Conservation (phyloP, 495 filamentous ascomycete genomes). For the Hypoxylon trugodes region DNA sequence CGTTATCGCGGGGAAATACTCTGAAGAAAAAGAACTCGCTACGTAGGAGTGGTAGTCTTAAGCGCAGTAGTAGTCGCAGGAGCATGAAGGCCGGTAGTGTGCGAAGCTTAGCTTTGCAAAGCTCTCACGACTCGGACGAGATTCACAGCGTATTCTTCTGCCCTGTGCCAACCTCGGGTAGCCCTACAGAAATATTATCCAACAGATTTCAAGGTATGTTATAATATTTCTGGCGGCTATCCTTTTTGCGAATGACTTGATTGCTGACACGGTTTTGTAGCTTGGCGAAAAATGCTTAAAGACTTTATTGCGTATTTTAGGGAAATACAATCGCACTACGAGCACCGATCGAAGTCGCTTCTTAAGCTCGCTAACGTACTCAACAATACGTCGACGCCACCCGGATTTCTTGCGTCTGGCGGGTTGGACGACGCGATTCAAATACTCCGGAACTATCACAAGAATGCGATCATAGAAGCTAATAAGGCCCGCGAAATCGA, state of each 20-base stretch:
- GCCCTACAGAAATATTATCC: conserved; percentile 87
- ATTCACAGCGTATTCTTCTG: conserved; percentile 85
- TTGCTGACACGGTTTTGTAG: conserved; percentile 54
- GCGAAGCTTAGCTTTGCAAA: conserved; percentile 73
- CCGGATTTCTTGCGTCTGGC: conserved; percentile 75
- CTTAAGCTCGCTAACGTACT: conserved; percentile 83
- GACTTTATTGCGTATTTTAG: conserved; percentile 94
- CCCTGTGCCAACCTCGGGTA: conserved; percentile 86
- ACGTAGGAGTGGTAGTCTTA: conserved; percentile 74
- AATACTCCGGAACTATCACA: conserved; percentile 83
- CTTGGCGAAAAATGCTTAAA: conserved; percentile 95
- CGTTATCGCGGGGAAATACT: conserved; percentile 75
- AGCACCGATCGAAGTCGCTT: conserved; percentile 82
- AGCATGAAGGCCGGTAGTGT: conserved; percentile 84
- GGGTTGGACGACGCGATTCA: conserved; percentile 87
- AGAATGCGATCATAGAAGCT: conserved; percentile 78
- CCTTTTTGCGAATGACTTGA: not conserved
- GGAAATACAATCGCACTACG: conserved; percentile 91
- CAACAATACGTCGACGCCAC: conserved; percentile 77
- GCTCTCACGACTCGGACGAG: conserved; percentile 69
- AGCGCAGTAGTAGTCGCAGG: conserved; percentile 78
- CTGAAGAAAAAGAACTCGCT: conserved; percentile 87
- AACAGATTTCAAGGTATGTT: conserved; percentile 87
- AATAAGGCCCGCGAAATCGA: conserved; percentile 91
- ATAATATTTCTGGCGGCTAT: not conserved